Evolutionary conservation across 805 yeast genomes (phyloP).

Genomic region (Sugiyamaella valdiviana): DNA sequence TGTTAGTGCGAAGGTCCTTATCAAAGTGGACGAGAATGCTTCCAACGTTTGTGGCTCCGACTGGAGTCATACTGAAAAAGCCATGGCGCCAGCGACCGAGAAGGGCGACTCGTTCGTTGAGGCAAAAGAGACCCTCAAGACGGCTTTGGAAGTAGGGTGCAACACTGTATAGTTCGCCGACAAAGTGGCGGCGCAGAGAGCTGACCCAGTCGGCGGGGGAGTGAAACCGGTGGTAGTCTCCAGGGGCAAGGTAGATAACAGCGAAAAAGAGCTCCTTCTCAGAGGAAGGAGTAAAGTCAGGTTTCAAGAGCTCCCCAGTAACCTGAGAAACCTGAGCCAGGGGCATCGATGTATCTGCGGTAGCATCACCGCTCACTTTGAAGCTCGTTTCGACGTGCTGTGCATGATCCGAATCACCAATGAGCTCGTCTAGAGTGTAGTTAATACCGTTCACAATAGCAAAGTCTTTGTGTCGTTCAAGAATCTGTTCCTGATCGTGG

Average conservation of each 20-base stretch:
- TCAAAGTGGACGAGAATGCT: conserved; percentile 89
- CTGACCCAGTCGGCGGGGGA: conserved; percentile 97
- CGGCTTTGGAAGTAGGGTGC: conserved; percentile 94
- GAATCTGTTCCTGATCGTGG: conserved; percentile 29
- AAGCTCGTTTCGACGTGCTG: conserved; percentile 29
- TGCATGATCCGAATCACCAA: conserved; percentile 45
- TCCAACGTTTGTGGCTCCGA: conserved; percentile 98
- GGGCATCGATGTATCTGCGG: conserved; percentile 27
- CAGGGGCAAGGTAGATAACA: conserved; percentile 94
- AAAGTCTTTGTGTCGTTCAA: conserved; percentile 60
- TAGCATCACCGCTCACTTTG: conserved; percentile 18
- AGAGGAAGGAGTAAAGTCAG: conserved; percentile 26
- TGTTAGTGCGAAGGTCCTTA: conserved; percentile 80
- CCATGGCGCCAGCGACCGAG: conserved; percentile 97
- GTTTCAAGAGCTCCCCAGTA: conserved; percentile 19
- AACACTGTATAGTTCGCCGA: conserved; percentile 91
- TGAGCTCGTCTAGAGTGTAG: conserved; percentile 60
- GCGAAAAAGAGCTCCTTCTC: conserved; percentile 71
- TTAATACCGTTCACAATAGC: conserved; percentile 73
- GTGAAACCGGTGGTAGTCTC: conserved; percentile 95
- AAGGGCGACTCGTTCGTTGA: conserved; percentile 92
- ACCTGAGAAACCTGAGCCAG: conserved; percentile 31
- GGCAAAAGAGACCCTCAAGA: conserved; percentile 75
- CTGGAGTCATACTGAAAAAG: conserved; percentile 97
- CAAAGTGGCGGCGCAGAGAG: conserved; percentile 85